Percentiles rank a stretch among this genome's conserved stretches.
These are phyloP conservation scores for Phragmites australis DNA, from an alignment of 176 grass and related monocot species.

Conservation along the genomic window DNA sequence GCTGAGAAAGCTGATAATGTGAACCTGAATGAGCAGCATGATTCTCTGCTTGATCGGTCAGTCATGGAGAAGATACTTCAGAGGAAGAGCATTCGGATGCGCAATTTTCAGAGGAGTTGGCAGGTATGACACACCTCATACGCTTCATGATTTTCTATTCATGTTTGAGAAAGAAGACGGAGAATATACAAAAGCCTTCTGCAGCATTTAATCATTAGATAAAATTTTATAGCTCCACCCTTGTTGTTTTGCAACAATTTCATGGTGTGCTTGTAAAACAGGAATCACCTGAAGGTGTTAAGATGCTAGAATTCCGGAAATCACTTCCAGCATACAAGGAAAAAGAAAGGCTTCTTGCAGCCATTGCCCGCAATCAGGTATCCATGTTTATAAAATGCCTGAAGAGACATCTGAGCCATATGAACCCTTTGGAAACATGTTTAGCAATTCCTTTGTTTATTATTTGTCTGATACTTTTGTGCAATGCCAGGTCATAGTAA, in stretches of 20 bases:
- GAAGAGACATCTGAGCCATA: background rate
- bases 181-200: slow-evolving; percentile 11
- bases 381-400: background rate
- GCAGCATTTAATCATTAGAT: background rate
- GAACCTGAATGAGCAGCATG: slow-evolving; percentile 60
- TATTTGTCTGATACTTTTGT: slow-evolving; percentile 28
- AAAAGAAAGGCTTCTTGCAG: slow-evolving; percentile 81
- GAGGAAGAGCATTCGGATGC: slow-evolving; percentile 87
- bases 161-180: background rate
- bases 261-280: slow-evolving; percentile 37
- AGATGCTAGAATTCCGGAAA: slow-evolving; percentile 76
- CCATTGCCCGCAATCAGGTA: slow-evolving; percentile 98
- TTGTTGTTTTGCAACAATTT: slow-evolving; percentile 10
- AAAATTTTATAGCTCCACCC: background rate
- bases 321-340: slow-evolving; percentile 93
- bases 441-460: slow-evolving; percentile 14
- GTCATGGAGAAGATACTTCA: slow-evolving; percentile 97
- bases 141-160: slow-evolving; percentile 1
- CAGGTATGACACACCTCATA: slow-evolving; percentile 53
- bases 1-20: slow-evolving; percentile 41
- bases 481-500: slow-evolving; percentile 73
- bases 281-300: slow-evolving; percentile 89
- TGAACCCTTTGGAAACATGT: background rate
- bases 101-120: slow-evolving; percentile 90
- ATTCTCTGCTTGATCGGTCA: slow-evolving; percentile 62